These are phyloP conservation scores for Ceratobasidium sp. DNA, from an alignment of 1,284 basidiomycete species.

Conservation along the genomic window DNA sequence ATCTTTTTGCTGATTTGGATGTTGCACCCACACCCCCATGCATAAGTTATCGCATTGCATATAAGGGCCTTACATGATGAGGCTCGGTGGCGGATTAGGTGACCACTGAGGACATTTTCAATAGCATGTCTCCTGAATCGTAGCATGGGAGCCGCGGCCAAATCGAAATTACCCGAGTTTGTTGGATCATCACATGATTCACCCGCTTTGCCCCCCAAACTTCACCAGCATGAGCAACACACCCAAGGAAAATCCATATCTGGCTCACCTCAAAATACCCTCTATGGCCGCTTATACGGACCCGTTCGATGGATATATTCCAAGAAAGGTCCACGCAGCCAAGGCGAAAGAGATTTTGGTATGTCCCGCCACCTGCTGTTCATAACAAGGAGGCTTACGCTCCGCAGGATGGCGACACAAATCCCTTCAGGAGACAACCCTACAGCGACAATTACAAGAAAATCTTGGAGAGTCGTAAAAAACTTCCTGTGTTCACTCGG, in stretches of 20 bases:
- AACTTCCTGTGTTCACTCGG: conserved; percentile 91
- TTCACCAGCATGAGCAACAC: conserved; percentile 31
- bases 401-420: conserved; percentile 78
- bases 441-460: conserved; percentile 87
- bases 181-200: conserved; percentile 20
- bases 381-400: conserved; percentile 13
- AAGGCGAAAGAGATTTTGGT: conserved; percentile 83
- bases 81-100: too few species aligned
- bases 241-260: conserved; percentile 27
- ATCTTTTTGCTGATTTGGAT: neutral
- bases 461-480: conserved; percentile 87
- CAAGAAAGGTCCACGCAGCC: conserved; percentile 79
- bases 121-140: neutral
- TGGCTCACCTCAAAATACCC: neutral
- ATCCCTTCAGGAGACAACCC: conserved; percentile 88
- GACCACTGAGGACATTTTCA: too few species aligned
- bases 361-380: conserved; percentile 53
- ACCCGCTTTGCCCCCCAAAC: conserved; percentile 5
- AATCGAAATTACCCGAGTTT: neutral
- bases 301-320: conserved; percentile 83
- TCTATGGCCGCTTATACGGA: conserved; percentile 50
- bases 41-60: conserved; percentile 31
- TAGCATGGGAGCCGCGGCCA: conserved; percentile 24
- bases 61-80: too few species aligned
- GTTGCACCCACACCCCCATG: conserved; percentile 19